Conservation (phyloP, 495 filamentous ascomycete species). For the Ascodesmis nigricans region DNA sequence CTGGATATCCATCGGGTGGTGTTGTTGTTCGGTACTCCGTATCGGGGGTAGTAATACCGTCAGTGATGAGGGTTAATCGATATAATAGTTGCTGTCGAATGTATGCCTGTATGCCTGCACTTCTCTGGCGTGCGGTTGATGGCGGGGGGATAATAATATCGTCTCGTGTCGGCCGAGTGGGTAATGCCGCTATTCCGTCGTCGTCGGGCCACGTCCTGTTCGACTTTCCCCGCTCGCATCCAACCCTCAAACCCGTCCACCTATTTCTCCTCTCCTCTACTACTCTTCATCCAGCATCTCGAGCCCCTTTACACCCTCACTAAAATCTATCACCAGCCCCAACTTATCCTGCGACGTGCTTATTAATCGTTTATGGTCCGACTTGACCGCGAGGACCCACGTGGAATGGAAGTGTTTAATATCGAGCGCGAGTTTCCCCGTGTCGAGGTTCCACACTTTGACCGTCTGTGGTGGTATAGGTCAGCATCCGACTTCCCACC, state of each 20-base stretch:
- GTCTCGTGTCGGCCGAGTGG: too few species aligned
- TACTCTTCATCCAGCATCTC: constrained; percentile 27
- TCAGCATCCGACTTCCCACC: constrained; percentile 3
- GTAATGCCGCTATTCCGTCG: too few species aligned
- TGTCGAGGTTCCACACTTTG: constrained; percentile 69
- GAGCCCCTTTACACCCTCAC: constrained; percentile 32
- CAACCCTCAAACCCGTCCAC: too few species aligned
- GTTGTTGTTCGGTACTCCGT: too few species aligned
- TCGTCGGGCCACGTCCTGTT: neutral
- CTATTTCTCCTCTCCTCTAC: too few species aligned
- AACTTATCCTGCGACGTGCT: constrained; percentile 84
- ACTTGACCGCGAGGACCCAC: constrained; percentile 90
- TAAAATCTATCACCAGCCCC: constrained; percentile 78
- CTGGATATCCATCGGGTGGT: too few species aligned
- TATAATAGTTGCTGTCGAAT: too few species aligned
- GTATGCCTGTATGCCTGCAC: too few species aligned
- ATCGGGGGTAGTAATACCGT: too few species aligned
- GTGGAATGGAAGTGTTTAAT: constrained; percentile 81
- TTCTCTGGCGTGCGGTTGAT: too few species aligned
- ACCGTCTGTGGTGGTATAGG: constrained; percentile 32
- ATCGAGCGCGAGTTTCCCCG: constrained; percentile 46
- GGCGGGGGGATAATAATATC: too few species aligned
- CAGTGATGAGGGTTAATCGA: too few species aligned
- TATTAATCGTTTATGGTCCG: constrained; percentile 79
- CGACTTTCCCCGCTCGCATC: neutral